Evolutionary conservation across 208 protist species (phyloP).

Genomic region (Crithidia brevicula): DNA sequence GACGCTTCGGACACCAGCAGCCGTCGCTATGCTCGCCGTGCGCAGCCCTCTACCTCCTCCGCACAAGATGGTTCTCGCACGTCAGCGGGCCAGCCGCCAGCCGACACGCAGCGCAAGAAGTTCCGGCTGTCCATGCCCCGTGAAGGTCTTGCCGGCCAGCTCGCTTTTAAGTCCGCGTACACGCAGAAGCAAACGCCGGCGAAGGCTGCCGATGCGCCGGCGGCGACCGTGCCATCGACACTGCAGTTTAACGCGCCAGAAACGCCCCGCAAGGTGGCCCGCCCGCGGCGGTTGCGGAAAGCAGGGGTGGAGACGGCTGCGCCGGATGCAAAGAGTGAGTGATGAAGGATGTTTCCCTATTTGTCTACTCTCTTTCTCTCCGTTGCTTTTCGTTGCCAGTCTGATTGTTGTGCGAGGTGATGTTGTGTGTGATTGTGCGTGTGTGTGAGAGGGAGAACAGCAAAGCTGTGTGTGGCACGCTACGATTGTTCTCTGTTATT

Average conservation of each 20-base stretch:
- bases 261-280: conserved; percentile 59
- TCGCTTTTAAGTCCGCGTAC: not conserved
- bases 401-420: no score
- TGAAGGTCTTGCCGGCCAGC: not conserved
- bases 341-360: no score
- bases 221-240: not conserved
- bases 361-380: conserved; percentile 1
- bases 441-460: no score
- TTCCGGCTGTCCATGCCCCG: conserved; percentile 25
- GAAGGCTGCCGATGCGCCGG: not conserved
- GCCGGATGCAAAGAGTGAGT: not conserved
- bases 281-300: conserved; percentile 34
- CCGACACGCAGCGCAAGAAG: no score
- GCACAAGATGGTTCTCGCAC: no score
- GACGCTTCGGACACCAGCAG: not conserved
- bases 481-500: no score
- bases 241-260: conserved; percentile 47
- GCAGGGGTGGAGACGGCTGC: not conserved
- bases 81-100: no score
- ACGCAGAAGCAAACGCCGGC: not conserved
- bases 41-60: no score
- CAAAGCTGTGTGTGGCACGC: no score
- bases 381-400: no score
- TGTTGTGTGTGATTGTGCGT: no score
- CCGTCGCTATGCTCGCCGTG: conserved; percentile 2